Conservation (phyloP, 305 asterid species). For the Rubia tinctorum region DNA sequence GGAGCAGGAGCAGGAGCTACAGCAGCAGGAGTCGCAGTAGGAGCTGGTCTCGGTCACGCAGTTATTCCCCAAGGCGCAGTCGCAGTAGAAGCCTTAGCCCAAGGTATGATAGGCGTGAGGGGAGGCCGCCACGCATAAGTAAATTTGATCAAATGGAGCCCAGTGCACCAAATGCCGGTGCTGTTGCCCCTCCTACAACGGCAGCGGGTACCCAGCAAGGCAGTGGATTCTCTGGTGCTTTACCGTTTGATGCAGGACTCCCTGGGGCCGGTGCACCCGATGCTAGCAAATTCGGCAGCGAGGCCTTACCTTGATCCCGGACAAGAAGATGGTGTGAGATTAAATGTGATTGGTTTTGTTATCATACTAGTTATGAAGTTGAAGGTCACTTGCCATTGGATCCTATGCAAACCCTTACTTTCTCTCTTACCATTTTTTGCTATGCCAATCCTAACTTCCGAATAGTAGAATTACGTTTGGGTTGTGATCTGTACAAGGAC, state of each 20-base stretch:
- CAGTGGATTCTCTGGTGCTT: slow-evolving; percentile 25
- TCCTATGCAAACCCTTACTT: too few species aligned
- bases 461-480: too few species aligned
- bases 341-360: background rate
- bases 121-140: slow-evolving; percentile 56
- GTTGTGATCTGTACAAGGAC: too few species aligned
- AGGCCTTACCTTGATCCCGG: slow-evolving; percentile 18
- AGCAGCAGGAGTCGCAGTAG: slow-evolving; percentile 52
- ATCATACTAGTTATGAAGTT: background rate
- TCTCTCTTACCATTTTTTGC: too few species aligned
- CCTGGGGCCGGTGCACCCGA: slow-evolving; percentile 11
- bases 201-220: slow-evolving; percentile 24
- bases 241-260: slow-evolving; percentile 11
- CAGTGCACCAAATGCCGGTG: slow-evolving; percentile 33
- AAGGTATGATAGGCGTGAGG: slow-evolving; percentile 52
- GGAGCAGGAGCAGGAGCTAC: slow-evolving; percentile 38
- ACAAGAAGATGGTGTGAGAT: background rate
- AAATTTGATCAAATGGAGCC: slow-evolving; percentile 76
- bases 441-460: too few species aligned
- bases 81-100: slow-evolving; percentile 34
- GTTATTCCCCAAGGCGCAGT: slow-evolving; percentile 40
- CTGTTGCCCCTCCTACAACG: slow-evolving; percentile 26
- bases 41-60: slow-evolving; percentile 37
- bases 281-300: slow-evolving; percentile 28
- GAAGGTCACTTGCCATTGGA: too few species aligned